A percentile compares a stretch with the other conserved stretches of the same genome.
Conservation (phyloP, 805 yeast species). For the Spathaspora passalidarum region DNA sequence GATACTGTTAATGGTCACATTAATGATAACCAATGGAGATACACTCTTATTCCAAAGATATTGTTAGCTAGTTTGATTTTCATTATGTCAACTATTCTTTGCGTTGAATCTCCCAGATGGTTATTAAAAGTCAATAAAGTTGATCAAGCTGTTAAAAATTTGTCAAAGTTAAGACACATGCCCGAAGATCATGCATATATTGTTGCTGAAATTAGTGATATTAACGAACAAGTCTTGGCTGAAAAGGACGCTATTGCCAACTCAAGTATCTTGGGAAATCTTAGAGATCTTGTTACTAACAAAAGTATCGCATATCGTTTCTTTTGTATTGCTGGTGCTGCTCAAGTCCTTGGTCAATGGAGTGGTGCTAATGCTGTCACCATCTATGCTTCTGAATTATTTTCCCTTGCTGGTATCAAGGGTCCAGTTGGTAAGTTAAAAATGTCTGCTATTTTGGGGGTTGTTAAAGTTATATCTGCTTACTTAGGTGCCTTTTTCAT, state of each 20-base stretch:
- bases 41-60: constrained; percentile 46
- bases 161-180: constrained; percentile 42
- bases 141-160: constrained; percentile 34
- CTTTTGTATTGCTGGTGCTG: constrained; percentile 34
- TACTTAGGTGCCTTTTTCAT: constrained; percentile 48
- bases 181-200: constrained; percentile 47
- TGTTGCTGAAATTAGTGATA: constrained; percentile 46
- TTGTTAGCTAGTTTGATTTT: constrained; percentile 44
- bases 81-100: constrained; percentile 37
- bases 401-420: constrained; percentile 42
- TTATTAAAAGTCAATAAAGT: constrained; percentile 35
- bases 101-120: constrained; percentile 52
- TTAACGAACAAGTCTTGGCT: constrained; percentile 40
- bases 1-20: no score
- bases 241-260: constrained; percentile 20
- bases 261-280: constrained; percentile 16
- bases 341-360: constrained; percentile 54
- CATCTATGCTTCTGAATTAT: constrained; percentile 51
- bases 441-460: constrained; percentile 50
- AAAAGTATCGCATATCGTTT: constrained; percentile 43
- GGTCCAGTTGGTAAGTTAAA: constrained; percentile 35
- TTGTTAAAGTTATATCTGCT: constrained; percentile 48
- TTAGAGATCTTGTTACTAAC: constrained; percentile 28
- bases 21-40: constrained; percentile 43
- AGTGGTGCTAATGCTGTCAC: constrained; percentile 53